phyloP scores from a whole-genome alignment of 139 green algal species.

The Dunaliella primolecta region DNA sequence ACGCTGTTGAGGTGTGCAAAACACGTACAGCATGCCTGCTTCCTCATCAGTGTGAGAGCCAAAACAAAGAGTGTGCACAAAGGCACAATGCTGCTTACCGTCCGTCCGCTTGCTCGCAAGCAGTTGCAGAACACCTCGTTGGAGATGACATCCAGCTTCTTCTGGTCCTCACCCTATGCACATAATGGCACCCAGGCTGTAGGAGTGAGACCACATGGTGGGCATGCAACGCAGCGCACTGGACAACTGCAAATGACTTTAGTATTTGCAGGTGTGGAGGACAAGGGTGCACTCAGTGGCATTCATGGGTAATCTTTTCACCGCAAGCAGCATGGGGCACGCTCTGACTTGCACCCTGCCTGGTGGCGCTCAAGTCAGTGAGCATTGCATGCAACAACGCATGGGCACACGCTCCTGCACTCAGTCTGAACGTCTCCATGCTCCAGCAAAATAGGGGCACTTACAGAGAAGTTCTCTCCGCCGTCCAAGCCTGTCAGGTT shows the following conservation, averaged over 20 bases:
- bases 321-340: too few relatives aligned
- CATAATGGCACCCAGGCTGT: not conserved
- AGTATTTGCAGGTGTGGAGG: too few relatives aligned
- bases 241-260: not conserved
- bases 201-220: not conserved
- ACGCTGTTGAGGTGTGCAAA: not conserved
- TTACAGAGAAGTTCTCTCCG: conserved; percentile 57
- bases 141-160: conserved; percentile 99
- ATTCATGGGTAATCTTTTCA: too few relatives aligned
- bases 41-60: not conserved
- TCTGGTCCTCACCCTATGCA: conserved; percentile 95
- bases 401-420: too few relatives aligned
- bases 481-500: conserved; percentile 88
- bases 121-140: conserved; percentile 97
- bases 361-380: too few relatives aligned
- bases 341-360: too few relatives aligned
- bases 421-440: too few relatives aligned
- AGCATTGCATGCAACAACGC: too few relatives aligned
- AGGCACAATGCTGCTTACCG: conserved; percentile 29
- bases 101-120: conserved; percentile 74
- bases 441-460: too few relatives aligned
- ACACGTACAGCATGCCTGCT: too few relatives aligned
- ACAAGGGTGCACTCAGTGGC: too few relatives aligned
- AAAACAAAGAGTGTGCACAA: not conserved
- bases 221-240: not conserved